These are phyloP conservation scores for Rhizopus stolonifer DNA, from an alignment of 371 early-diverging fungal genomes.

Conservation along the genomic window DNA sequence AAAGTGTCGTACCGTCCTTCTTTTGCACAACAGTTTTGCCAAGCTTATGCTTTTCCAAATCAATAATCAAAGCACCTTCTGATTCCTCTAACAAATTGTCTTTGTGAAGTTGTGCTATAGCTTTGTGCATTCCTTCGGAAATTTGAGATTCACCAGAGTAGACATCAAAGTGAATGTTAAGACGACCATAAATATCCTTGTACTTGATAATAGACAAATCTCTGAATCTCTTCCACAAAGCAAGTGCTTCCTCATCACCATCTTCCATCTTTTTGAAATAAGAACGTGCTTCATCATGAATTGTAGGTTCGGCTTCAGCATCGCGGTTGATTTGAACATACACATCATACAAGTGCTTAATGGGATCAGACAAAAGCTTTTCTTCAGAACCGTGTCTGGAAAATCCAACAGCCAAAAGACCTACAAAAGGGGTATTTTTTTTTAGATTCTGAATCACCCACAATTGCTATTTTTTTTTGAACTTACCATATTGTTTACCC, in stretches of 20 bases:
- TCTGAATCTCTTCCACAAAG: constrained; percentile 92
- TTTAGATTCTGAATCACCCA: too few relatives aligned
- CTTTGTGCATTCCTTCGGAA: constrained; percentile 73
- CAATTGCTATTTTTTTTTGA: too few relatives aligned
- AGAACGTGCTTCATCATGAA: constrained; percentile 91
- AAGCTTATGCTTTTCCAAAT: constrained; percentile 83
- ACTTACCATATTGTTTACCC: constrained; percentile 98
- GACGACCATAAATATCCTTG: constrained; percentile 89
- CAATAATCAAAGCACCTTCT: constrained; percentile 87
- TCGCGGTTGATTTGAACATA: constrained; percentile 91
- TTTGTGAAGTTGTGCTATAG: constrained; percentile 73
- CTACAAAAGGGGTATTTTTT: constrained; percentile 19
- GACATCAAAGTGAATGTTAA: constrained; percentile 95
- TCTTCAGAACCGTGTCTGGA: constrained; percentile 80
- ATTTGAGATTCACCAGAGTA: constrained; percentile 99
- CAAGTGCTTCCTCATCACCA: constrained; percentile 84
- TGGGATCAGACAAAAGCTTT: constrained; percentile 79
- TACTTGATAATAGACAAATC: constrained; percentile 95
- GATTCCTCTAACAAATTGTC: constrained; percentile 73
- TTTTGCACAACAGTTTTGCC: constrained; percentile 90
- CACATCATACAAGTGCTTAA: constrained; percentile 93
- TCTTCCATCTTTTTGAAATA: constrained; percentile 99
- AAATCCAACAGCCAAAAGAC: constrained; percentile 94
- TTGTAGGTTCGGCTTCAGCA: constrained; percentile 66
- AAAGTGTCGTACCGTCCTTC: constrained; percentile 96